Evolutionary conservation across 2,329 filamentous ascomycete genomes (phyloP), one percentile per base, ranked within the genome.

Genomic region (Thielaviopsis euricoi): DNA sequence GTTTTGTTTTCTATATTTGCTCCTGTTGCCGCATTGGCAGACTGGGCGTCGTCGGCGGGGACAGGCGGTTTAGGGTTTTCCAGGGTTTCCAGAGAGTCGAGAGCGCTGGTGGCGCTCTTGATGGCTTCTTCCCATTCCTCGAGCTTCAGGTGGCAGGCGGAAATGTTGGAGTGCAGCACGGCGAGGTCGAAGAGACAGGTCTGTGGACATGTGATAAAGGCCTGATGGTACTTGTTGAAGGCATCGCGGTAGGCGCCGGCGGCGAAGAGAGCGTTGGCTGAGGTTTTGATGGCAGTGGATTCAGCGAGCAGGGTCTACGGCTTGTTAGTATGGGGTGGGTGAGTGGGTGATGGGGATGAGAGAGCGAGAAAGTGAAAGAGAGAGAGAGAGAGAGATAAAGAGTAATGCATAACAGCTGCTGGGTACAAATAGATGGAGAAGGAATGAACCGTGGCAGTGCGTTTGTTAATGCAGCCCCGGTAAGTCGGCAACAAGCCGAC

Each of bases 181-280:
- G 90, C 89, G 62, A 91, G 76, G 64, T 95, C 89, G 71, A 88
- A 95, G 67, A 91, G 83, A 25, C 95, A 79, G 67, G 95, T 94
- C 62, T 81, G 83, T 1, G 91, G 91, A 65, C 88, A 90, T 7
- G 83, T 79, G 13, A 81, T 76, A 2, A 94, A 75, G 22, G 93
- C 90, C 63, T 85, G 81, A 65, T 89, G 85, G 71, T 97, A 97
- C 61, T 80, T 85, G 63, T 83, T 79, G 62, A 97, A 84, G 48
- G 91, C 91, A 62, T 85, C 82, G 58, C 84, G 79, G 70, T 86
- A 93, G 61, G 83, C 80, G 49, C 80, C 79, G 2, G 80, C 77
- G 0, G 78, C 74, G 71, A 96, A 97, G n/a, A 89, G 78, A 5
- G 78, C 70, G 67, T 96, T 97, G 15, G 89, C 91, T 58, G 82